A percentile compares a stretch with the other conserved stretches of the same genome.
Conservation (phyloP, 2,329 filamentous ascomycete species). For the Aspergillus amoenus region DNA sequence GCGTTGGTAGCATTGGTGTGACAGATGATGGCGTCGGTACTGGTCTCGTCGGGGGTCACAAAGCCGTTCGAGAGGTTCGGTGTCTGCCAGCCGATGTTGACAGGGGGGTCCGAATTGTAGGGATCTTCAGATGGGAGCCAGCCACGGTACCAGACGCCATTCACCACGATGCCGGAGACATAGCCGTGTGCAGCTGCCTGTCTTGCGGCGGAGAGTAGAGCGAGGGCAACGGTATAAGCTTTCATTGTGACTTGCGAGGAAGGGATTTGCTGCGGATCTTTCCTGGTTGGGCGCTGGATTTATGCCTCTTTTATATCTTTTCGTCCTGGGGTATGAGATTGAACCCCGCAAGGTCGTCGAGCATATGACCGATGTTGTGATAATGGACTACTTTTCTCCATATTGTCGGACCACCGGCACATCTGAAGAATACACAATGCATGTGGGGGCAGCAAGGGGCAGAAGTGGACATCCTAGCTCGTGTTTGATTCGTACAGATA, state of each 20-base stretch:
- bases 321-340: neutral
- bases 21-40: slow-evolving; percentile 59
- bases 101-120: slow-evolving; percentile 38
- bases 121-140: slow-evolving; percentile 33
- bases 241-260: neutral
- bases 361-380: too few relatives aligned
- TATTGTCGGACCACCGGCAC: neutral
- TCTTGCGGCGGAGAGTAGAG: neutral
- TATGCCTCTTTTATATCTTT: neutral
- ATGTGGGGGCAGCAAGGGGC: neutral
- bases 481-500: neutral
- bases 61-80: slow-evolving; percentile 55
- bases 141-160: slow-evolving; percentile 39
- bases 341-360: too few relatives aligned
- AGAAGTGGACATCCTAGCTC: neutral
- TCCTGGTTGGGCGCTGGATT: too few relatives aligned
- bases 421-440: neutral
- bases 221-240: neutral
- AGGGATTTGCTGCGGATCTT: neutral
- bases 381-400: too few relatives aligned
- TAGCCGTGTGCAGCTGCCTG: slow-evolving; percentile 35
- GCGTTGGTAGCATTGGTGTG: slow-evolving; percentile 58
- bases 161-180: slow-evolving; percentile 36
- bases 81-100: slow-evolving; percentile 55
- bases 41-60: slow-evolving; percentile 47